Evolutionary conservation across 768 basidiomycete genomes (phyloP).

Genomic region (Peribolospora baueri): DNA sequence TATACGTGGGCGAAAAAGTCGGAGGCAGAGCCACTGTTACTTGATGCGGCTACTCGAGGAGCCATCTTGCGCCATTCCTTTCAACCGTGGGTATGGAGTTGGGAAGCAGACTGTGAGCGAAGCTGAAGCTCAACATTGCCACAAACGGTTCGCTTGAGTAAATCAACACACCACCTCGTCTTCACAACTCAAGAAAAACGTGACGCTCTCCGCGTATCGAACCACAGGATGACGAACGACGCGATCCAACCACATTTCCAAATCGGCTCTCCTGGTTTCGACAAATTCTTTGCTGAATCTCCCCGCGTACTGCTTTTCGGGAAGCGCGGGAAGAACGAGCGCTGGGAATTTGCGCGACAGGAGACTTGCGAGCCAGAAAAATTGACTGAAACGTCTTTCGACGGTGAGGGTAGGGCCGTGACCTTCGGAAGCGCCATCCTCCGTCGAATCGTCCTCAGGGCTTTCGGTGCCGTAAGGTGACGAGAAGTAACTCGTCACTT

Average conservation of each 20-base stretch:
- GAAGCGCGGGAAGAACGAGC: slow-evolving; percentile 53
- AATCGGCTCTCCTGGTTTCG: slow-evolving; percentile 52
- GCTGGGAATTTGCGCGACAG: slow-evolving; percentile 45
- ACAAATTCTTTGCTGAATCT: slow-evolving; percentile 60
- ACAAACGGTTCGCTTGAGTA: background rate
- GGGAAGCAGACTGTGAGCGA: no score
- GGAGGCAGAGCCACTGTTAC: slow-evolving; percentile 35
- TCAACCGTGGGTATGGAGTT: background rate
- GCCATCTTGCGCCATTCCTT: background rate
- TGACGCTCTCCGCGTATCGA: slow-evolving; percentile 51
- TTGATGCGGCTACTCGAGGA: slow-evolving; percentile 35
- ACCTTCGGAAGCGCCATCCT: slow-evolving; percentile 10
- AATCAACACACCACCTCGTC: slow-evolving; percentile 38
- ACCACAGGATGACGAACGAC: slow-evolving; percentile 52
- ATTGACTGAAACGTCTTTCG: slow-evolving; percentile 60
- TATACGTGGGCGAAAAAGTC: slow-evolving; percentile 54
- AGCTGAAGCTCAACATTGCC: background rate
- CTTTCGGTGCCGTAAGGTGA: slow-evolving; percentile 8
- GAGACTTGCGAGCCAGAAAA: slow-evolving; percentile 49
- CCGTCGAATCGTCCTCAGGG: slow-evolving; percentile 1
- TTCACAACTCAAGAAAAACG: slow-evolving; percentile 54
- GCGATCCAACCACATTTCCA: slow-evolving; percentile 49
- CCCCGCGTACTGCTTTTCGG: slow-evolving; percentile 63
- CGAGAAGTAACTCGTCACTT: slow-evolving; percentile 47
- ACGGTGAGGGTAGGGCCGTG: slow-evolving; percentile 39